Evolutionary conservation across 306 rosid genomes (phyloP), one percentile per base, ranked within the genome.

Genomic region (Prunus mira): DNA sequence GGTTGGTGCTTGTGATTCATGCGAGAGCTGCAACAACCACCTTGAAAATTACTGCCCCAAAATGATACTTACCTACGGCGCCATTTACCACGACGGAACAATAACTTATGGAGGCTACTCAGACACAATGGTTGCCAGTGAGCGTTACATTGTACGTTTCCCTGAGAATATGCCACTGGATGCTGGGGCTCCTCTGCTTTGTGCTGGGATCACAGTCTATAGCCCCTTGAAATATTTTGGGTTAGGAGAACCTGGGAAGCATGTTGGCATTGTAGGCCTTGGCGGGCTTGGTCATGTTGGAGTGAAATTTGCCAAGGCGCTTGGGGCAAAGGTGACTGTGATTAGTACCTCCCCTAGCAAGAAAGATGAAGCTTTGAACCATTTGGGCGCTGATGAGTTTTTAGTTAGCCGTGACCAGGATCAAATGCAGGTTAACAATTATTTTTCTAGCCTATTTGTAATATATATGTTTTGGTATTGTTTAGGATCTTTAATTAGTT

Each of bases 171-270:
- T 88, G 46, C 81, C 88, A 18, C 86, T 85, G 68, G 88, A 81
- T 12, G 77, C 71, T 49, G 84, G 84, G 9, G 92, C 86, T 43
- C 92, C 92, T 43, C 85, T 88, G 2, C 92, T 86, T 1, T 88
- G 92, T 58, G 85, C 89, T 28, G 89, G 92, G 20, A 80, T 88
- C 79, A 86, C 89, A 2, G 82, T 88, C n/a, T 88, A 86, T 22
- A 88, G 92, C 66, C 89, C 89, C 25, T 1, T 86, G 13, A 79
- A 61, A 55, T 75, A 75, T 51, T 86, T 32, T 65, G 89, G 80
- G 0, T 72, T 86, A 0, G 86, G 80, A 27, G 75, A 86, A 43
- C 86, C 89, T 9, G 82, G 79, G 62, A 6, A 81, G 13, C 76
- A 81, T 55, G 51, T 88, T 24, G 89, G 89, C n/a, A 78, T 85